Percentiles rank a stretch among this genome's conserved stretches.
phyloP scores from a whole-genome alignment of 2,329 filamentous ascomycete genomes.

The Cadophora sp. region DNA sequence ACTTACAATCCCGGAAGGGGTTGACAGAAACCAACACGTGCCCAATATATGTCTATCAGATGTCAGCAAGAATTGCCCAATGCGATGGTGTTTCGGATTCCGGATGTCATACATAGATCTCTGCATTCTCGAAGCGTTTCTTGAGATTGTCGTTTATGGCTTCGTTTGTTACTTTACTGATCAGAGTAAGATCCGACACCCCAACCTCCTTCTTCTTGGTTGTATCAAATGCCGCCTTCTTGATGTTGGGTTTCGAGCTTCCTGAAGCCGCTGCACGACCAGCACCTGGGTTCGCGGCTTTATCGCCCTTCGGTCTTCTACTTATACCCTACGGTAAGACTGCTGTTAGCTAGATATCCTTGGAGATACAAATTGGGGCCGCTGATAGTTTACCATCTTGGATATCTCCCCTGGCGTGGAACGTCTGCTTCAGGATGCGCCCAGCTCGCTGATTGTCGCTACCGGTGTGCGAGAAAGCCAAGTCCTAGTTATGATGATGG shows the following conservation, averaged over 20 bases:
- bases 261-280: slow-evolving; percentile 35
- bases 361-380: background rate
- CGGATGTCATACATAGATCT: slow-evolving; percentile 76
- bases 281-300: slow-evolving; percentile 38
- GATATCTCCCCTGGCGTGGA: slow-evolving; percentile 24
- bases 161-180: slow-evolving; percentile 99
- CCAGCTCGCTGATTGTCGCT: slow-evolving; percentile 17
- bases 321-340: slow-evolving; percentile 42
- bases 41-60: slow-evolving; percentile 86
- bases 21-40: slow-evolving; percentile 99
- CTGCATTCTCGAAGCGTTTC: slow-evolving; percentile 94
- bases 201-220: slow-evolving; percentile 99
- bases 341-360: slow-evolving; percentile 23
- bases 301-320: slow-evolving; percentile 45
- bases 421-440: slow-evolving; percentile 32
- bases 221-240: slow-evolving; percentile 94
- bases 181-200: slow-evolving; percentile 94
- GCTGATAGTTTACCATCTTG: slow-evolving; percentile 39
- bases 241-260: slow-evolving; percentile 67
- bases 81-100: slow-evolving; percentile 9
- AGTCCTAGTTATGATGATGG: slow-evolving; percentile 9
- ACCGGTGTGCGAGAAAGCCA: slow-evolving; percentile 4
- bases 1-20: slow-evolving; percentile 85
- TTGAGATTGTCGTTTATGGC: slow-evolving; percentile 99
- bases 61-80: slow-evolving; percentile 25